Conservation (phyloP, 2,329 filamentous ascomycete genomes). For the Neopestalotiopsis sp. region DNA sequence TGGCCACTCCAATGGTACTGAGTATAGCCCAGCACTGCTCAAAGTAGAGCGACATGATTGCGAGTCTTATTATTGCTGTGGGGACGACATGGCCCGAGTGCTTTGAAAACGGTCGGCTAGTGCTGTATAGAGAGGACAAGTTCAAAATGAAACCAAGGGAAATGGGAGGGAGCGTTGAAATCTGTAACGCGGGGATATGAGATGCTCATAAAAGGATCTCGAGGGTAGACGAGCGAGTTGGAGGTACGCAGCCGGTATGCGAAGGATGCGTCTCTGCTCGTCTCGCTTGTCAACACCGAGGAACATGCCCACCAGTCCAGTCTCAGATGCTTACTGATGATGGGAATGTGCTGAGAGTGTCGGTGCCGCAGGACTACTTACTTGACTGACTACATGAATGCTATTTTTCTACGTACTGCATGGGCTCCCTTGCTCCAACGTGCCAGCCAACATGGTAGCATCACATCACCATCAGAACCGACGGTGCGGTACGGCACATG, state of each 20-base stretch:
- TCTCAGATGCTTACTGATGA: background rate
- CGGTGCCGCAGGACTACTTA: background rate
- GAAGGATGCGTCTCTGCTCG: background rate
- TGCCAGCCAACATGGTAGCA: background rate
- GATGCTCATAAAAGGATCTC: constrained; percentile 1
- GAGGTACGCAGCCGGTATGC: background rate
- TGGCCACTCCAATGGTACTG: constrained; percentile 47
- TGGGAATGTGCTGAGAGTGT: background rate
- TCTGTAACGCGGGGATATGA: background rate
- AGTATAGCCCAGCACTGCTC: constrained; percentile 51
- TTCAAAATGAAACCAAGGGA: background rate
- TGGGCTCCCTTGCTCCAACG: background rate
- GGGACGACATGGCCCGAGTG: background rate
- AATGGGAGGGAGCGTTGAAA: background rate
- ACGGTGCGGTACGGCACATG: background rate
- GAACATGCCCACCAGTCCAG: background rate
- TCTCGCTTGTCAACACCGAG: background rate
- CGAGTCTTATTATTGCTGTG: background rate
- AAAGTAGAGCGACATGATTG: constrained; percentile 36
- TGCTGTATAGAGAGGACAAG: background rate
- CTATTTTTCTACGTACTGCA: background rate
- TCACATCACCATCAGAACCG: constrained; percentile 2
- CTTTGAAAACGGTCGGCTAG: background rate
- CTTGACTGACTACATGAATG: background rate
- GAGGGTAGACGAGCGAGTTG: background rate